Percentiles rank a stretch among this genome's conserved stretches.
phyloP scores from a whole-genome alignment of 768 basidiomycete genomes.

The Termitomyces heimii region DNA sequence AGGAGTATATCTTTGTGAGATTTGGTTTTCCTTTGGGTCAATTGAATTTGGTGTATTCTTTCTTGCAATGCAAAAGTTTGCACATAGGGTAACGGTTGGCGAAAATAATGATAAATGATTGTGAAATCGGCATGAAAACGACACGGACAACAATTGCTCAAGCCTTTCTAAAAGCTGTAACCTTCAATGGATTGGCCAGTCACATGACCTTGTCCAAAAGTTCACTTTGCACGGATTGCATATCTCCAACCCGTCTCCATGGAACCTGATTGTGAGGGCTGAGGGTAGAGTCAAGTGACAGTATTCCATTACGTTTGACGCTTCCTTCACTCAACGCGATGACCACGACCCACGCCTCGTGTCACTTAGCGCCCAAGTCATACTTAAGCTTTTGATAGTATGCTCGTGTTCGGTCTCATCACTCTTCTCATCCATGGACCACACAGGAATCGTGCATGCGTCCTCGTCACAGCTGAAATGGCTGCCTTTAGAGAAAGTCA shows the following conservation, averaged over 20 bases:
- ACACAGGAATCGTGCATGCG: conserved; percentile 15
- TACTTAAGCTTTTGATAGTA: neutral
- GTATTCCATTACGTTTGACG: too few relatives aligned
- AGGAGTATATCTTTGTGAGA: conserved; percentile 62
- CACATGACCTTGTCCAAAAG: too few relatives aligned
- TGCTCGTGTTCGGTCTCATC: neutral
- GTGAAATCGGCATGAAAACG: conserved; percentile 40
- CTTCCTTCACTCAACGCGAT: neutral
- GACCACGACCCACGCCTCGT: conserved; percentile 3
- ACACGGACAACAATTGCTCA: neutral
- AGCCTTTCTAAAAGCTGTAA: too few relatives aligned
- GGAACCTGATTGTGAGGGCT: too few relatives aligned
- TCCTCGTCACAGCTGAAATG: conserved; percentile 7
- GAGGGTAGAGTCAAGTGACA: too few relatives aligned
- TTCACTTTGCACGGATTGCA: too few relatives aligned
- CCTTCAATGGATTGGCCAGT: too few relatives aligned
- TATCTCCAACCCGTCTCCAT: too few relatives aligned
- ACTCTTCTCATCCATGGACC: neutral
- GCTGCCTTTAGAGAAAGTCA: conserved; percentile 37
- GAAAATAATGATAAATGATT: conserved; percentile 74
- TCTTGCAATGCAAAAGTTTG: conserved; percentile 68
- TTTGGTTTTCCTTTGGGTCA: conserved; percentile 35
- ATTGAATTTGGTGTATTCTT: conserved; percentile 60
- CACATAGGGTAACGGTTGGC: conserved; percentile 70
- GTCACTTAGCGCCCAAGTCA: neutral